Conservation (phyloP, 352 stramenopile genomes). For the Pythium rishiriense region DNA sequence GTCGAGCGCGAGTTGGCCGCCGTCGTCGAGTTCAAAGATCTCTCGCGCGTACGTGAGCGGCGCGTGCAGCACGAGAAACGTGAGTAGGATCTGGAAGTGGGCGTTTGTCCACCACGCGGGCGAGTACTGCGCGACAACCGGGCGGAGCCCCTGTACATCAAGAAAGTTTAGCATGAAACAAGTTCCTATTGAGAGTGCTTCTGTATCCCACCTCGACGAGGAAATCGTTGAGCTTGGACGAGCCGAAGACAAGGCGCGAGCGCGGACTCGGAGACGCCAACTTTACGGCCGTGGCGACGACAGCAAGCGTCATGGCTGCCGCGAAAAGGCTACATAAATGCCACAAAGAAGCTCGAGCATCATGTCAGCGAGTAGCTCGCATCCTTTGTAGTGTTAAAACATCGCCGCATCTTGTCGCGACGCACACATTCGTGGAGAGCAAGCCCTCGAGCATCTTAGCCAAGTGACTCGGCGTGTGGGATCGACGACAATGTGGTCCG, state of each 20-base stretch:
- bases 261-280: not conserved
- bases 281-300: not conserved
- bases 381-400: too few species aligned
- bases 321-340: not conserved
- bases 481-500: too few species aligned
- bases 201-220: slow-evolving; percentile 40
- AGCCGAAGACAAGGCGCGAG: slow-evolving; percentile 57
- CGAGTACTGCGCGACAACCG: slow-evolving; percentile 51
- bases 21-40: slow-evolving; percentile 51
- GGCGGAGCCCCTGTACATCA: slow-evolving; percentile 38
- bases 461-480: not conserved
- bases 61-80: slow-evolving; percentile 61
- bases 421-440: not conserved
- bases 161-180: too few species aligned
- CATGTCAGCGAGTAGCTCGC: too few species aligned
- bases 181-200: not conserved
- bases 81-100: slow-evolving; percentile 70
- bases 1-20: slow-evolving; percentile 63
- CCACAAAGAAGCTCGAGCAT: too few species aligned
- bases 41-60: slow-evolving; percentile 56
- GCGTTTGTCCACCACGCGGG: slow-evolving; percentile 75
- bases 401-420: too few species aligned
- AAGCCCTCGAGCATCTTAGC: not conserved
- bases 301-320: not conserved
- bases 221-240: slow-evolving; percentile 67